Evolutionary conservation across 1,284 basidiomycete species (phyloP).

Genomic region (Boletus austroedulis): DNA sequence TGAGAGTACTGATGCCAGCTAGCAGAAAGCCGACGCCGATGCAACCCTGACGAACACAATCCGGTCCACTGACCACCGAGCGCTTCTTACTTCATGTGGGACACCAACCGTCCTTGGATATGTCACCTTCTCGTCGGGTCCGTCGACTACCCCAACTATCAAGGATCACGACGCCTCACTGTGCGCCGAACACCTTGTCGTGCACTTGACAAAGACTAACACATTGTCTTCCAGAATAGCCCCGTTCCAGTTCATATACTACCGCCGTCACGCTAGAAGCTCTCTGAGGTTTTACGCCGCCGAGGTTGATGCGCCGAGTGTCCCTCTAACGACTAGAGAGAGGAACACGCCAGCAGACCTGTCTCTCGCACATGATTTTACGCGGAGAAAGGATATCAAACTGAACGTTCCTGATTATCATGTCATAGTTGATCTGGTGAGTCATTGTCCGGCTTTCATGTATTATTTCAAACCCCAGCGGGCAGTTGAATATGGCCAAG

Average conservation of each 20-base stretch:
- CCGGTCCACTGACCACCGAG: conserved; percentile 7
- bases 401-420: conserved; percentile 13
- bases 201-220: conserved; percentile 13
- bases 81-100: conserved; percentile 20
- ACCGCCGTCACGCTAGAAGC: conserved; percentile 45
- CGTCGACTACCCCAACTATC: conserved; percentile 17
- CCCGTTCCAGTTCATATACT: conserved; percentile 43
- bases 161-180: conserved; percentile 15
- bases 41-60: conserved; percentile 11
- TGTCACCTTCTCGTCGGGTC: conserved; percentile 18
- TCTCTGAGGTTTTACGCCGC: conserved; percentile 58
- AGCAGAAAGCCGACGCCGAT: conserved; percentile 24
- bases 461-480: not conserved
- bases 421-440: conserved; percentile 26
- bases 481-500: conserved; percentile 33
- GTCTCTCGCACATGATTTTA: conserved; percentile 31
- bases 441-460: not conserved
- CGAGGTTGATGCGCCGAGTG: conserved; percentile 36
- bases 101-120: conserved; percentile 28
- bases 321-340: conserved; percentile 14
- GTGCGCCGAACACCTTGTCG: conserved; percentile 9
- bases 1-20: not conserved
- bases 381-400: conserved; percentile 9
- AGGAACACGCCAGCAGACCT: conserved; percentile 13
- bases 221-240: conserved; percentile 13